Conservation (phyloP, 2,329 filamentous ascomycete species). For the Colletotrichum siamense region DNA sequence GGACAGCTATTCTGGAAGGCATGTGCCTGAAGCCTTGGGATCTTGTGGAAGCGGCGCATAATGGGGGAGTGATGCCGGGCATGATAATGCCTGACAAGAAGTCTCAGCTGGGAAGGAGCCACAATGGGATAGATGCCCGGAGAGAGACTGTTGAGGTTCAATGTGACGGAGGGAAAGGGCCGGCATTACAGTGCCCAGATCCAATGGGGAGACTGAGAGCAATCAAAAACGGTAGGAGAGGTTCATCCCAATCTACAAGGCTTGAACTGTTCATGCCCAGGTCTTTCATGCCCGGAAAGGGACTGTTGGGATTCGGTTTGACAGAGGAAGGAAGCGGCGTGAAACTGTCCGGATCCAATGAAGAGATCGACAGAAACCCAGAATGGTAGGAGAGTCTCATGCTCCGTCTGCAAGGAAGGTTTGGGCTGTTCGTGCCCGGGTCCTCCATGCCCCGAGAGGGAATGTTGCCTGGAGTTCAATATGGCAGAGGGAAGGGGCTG, state of each 20-base stretch:
- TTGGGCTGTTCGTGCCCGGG: too few species aligned
- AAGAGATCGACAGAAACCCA: neutral
- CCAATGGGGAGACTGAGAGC: neutral
- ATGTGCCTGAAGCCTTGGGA: neutral
- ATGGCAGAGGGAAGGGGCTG: too few species aligned
- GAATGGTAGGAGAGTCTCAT: neutral
- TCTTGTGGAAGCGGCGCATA: neutral
- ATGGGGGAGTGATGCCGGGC: neutral
- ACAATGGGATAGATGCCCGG: neutral
- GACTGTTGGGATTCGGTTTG: neutral
- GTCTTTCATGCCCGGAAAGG: neutral
- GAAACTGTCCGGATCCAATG: neutral
- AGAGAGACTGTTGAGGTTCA: neutral
- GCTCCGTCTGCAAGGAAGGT: neutral
- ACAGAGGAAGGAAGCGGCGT: neutral
- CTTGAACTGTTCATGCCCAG: neutral
- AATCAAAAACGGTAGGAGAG: neutral
- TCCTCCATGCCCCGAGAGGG: too few species aligned
- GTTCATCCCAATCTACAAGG: neutral
- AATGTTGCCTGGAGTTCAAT: too few species aligned
- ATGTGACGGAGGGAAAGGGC: neutral
- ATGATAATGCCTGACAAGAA: neutral
- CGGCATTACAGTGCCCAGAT: neutral
- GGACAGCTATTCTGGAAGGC: neutral
- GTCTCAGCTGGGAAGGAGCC: neutral